phyloP scores from a whole-genome alignment of 1,284 basidiomycete species.

The Trichosporon ovoides region DNA sequence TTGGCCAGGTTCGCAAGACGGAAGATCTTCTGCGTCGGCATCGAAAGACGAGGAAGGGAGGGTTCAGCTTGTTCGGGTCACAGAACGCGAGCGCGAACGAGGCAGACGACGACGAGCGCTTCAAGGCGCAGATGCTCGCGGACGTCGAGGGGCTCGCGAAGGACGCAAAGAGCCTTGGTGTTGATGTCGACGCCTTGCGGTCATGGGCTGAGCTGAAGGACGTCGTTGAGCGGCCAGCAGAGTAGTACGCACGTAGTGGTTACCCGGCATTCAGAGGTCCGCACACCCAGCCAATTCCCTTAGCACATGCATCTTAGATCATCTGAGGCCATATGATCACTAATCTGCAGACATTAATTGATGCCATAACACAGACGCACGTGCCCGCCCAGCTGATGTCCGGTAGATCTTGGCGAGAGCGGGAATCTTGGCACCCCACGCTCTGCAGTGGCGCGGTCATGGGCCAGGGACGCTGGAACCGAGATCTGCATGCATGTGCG shows the following conservation, averaged over 20 bases:
- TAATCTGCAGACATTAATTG: too few species aligned
- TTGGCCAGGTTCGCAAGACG: constrained; percentile 79
- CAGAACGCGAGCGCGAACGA: constrained; percentile 14
- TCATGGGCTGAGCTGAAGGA: constrained; percentile 44
- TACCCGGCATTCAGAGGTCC: too few species aligned
- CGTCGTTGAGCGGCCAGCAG: constrained; percentile 36
- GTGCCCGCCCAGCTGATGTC: neutral
- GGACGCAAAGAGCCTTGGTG: constrained; percentile 64
- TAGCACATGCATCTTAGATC: too few species aligned
- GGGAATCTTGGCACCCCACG: too few species aligned
- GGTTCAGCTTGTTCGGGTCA: constrained; percentile 61
- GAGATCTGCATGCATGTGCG: too few species aligned
- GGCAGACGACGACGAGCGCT: constrained; percentile 55
- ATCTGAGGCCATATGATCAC: too few species aligned
- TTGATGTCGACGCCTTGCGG: constrained; percentile 56
- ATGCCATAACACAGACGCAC: neutral
- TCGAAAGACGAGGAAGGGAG: constrained; percentile 74
- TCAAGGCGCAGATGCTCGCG: constrained; percentile 75
- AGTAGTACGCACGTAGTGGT: constrained; percentile 15
- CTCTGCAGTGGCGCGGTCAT: too few species aligned
- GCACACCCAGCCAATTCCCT: too few species aligned
- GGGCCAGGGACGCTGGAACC: too few species aligned
- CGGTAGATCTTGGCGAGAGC: too few species aligned
- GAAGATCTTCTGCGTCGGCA: constrained; percentile 78
- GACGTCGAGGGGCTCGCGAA: constrained; percentile 76